These are phyloP conservation scores for Ascocoryne sarcoides DNA, from an alignment of 2,329 filamentous ascomycete species.

Conservation along the genomic window DNA sequence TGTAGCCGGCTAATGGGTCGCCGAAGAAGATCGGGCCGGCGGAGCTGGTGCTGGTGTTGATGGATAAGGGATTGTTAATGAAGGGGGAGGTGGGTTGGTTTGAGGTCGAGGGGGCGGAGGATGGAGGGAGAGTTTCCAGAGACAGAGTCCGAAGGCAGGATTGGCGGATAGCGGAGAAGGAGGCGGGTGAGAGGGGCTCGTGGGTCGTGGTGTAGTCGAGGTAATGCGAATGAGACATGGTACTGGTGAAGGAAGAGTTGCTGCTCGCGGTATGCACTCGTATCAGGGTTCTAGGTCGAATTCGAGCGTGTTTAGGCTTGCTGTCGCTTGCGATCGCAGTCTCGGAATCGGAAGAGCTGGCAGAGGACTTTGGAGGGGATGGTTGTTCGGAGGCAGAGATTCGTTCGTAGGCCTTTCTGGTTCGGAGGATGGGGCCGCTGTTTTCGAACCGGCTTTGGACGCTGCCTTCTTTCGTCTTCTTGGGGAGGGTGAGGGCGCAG, in stretches of 20 bases:
- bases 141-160: slow-evolving; percentile 59
- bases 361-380: slow-evolving; percentile 24
- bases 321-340: slow-evolving; percentile 14
- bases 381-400: slow-evolving; percentile 34
- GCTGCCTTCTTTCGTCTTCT: slow-evolving; percentile 30
- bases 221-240: slow-evolving; percentile 49
- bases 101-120: slow-evolving; percentile 32
- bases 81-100: slow-evolving; percentile 32
- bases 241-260: slow-evolving; percentile 36
- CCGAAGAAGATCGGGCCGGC: slow-evolving; percentile 63
- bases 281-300: slow-evolving; percentile 12
- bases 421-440: slow-evolving; percentile 48
- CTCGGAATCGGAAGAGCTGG: slow-evolving; percentile 23
- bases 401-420: slow-evolving; percentile 50
- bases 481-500: slow-evolving; percentile 57
- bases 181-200: slow-evolving; percentile 51
- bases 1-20: slow-evolving; percentile 56
- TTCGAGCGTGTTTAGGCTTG: slow-evolving; percentile 10
- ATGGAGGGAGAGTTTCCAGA: slow-evolving; percentile 54
- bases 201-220: slow-evolving; percentile 62
- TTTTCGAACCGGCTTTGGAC: slow-evolving; percentile 14
- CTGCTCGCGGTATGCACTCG: slow-evolving; percentile 21
- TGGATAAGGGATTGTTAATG: slow-evolving; percentile 31
- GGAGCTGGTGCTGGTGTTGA: slow-evolving; percentile 37
- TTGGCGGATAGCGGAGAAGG: slow-evolving; percentile 58